Base-by-base conservation (phyloP, 305 asterid species). In the Plantago coronopus region DNA sequence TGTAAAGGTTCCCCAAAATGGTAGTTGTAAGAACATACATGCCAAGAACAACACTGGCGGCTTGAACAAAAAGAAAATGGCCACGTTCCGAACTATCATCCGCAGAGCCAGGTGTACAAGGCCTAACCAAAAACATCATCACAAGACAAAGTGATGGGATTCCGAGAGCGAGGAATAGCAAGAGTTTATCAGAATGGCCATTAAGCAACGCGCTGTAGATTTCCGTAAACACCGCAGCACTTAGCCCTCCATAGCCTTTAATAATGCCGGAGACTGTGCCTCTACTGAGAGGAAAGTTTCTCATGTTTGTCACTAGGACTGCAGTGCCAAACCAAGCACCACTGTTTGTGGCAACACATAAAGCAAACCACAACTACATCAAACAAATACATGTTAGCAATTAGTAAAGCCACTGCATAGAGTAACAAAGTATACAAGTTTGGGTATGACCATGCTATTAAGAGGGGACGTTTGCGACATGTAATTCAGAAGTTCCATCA, bases 221-320 rank as follows among this genome's bases (percentile, higher is more conserved):
- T 76, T 78, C 84, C 3, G 91, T 78, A 43, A 69, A 86, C 12
- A 86, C 89, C 34, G 95, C 95, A 48, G 84, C 84, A 29, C 91
- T 80, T 15, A 86, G 79, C 29, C 91, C 95, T 17, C 70, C 74
- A 58, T 86, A 83, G 62, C 95, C 95, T 78, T 83, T 83, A 68
- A 86, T 80, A 68, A 81, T 75, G 2, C 91, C 91, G 61, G 95
- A 78, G 62, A 86, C 85, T 0, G 79, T 79, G 69, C 91, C 95
- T 23, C 89, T 82, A 54, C 81, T 81, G 13, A 72, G 70, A 34
- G 91, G 91, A 75, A 86, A 86, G 80, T 86, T 86, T 66, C 89
- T 80, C 87, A 86, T 76, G 45, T 86, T 86, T 23, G 91, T 86
- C 47, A 83, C 95, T 6, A 86, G 85, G 68, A 86, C 85, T 48